A percentile compares a stretch with the other conserved stretches of the same genome.
Conservation (phyloP, 805 yeast genomes). For the Danielia reshetovae region DNA sequence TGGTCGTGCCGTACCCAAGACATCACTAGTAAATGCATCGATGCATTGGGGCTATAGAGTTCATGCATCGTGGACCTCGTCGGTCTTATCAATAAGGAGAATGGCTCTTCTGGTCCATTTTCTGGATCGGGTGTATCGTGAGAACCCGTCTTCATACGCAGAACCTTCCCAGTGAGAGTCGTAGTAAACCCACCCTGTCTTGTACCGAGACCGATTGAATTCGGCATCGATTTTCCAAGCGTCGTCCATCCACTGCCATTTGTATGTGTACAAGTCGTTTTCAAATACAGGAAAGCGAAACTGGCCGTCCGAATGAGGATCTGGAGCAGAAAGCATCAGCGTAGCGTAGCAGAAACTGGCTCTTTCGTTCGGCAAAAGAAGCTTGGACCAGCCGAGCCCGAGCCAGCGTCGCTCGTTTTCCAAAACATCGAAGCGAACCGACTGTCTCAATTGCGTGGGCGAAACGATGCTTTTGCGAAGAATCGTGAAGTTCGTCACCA, state of each 20-base stretch:
- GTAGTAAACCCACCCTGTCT: conserved; percentile 53
- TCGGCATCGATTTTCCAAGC: conserved; percentile 46
- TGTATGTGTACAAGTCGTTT: conserved; percentile 33
- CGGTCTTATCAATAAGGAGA: conserved; percentile 20
- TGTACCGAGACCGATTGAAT: conserved; percentile 31
- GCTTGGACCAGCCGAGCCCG: conserved; percentile 56
- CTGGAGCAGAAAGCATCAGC: conserved; percentile 27
- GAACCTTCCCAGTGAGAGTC: conserved; percentile 49
- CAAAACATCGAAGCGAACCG: conserved; percentile 46
- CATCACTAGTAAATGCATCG: background rate
- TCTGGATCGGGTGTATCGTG: conserved; percentile 49
- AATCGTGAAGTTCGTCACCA: conserved; percentile 35
- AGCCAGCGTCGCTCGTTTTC: conserved; percentile 63
- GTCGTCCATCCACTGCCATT: conserved; percentile 58
- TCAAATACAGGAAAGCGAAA: conserved; percentile 46
- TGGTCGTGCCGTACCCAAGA: background rate
- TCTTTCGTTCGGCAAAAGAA: conserved; percentile 50
- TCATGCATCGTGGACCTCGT: conserved; percentile 5
- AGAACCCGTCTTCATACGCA: conserved; percentile 40
- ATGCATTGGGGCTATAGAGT: too few species aligned
- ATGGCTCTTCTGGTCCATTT: conserved; percentile 49
- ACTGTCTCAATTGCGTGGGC: conserved; percentile 42
- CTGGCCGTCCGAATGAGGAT: conserved; percentile 11
- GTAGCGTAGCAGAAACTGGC: conserved; percentile 44
- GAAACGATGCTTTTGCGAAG: conserved; percentile 34